Base-by-base conservation (phyloP, 257 asterid genomes). In the Pogostemon cablin region DNA sequence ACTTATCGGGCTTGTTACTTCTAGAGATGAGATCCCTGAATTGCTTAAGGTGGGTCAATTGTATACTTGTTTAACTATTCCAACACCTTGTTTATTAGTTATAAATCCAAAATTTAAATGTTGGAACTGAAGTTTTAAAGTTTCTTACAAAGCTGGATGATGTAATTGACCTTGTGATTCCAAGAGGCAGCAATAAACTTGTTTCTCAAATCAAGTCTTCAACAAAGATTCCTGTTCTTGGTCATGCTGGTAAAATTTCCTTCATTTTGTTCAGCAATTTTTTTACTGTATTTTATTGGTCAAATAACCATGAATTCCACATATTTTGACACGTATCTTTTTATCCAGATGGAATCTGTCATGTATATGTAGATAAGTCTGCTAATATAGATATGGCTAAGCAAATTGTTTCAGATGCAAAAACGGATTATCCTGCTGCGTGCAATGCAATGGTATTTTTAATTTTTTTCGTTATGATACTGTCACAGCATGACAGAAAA, bases 371-470 rank as follows among this genome's bases (percentile, higher is more conserved):
- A 9, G 97, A 91, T 53, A 85, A 81, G 83, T 84, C 95, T 41
- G 95, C 96, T 79, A 73, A 86, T 63, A 77, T 80, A 87, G 90
- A 82, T 46, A 91, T 85, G 96, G 96, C 97, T 43, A 88, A 78
- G 73, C 81, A 74, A 59, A 85, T 91, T 25, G 85, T 88, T 34
- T 35, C 83, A 79, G 97, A 91, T 56, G 86, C 97, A 57, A 91
- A 91, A 84, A 80, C 85, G 40, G 97, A 91, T 78, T 91, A 91
- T 65, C 95, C 97, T 60, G 96, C 97, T 40, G 96, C 97, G 61
- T 91, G 96, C 82, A 91, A 91, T 78, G 95, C 97, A 8, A 88
- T 91, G 95, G 97, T 91, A 61, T 73, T 72, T 7, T 57, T 38
- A 39, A 57, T 32, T 62, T 34, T 56, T 57, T 9, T 35, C 3